These are phyloP conservation scores for Trichoderma sp. DNA, from an alignment of 2,329 filamentous ascomycete genomes.

Conservation along the genomic window DNA sequence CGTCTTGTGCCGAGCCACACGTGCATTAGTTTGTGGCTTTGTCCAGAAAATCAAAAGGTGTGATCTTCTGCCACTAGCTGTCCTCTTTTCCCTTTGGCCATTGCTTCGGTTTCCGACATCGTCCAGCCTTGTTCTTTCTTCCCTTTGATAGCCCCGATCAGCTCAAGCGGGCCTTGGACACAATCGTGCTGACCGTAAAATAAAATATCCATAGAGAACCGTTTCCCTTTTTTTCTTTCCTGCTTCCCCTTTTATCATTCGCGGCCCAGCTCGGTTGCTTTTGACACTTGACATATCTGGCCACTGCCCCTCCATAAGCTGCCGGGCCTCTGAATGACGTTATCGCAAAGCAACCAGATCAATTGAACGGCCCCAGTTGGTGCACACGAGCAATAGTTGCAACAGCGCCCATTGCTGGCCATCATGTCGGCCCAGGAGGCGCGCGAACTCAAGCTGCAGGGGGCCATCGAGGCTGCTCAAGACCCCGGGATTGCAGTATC, in stretches of 20 bases:
- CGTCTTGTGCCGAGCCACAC: conserved; percentile 18
- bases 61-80: conserved; percentile 12
- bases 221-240: neutral
- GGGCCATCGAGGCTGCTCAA: conserved; percentile 71
- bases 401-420: conserved; percentile 18
- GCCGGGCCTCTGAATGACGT: conserved; percentile 19
- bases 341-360: conserved; percentile 4
- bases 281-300: neutral
- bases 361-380: conserved; percentile 18
- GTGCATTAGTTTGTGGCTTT: conserved; percentile 18
- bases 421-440: conserved; percentile 37
- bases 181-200: neutral
- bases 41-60: conserved; percentile 3
- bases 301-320: conserved; percentile 16
- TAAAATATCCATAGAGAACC: conserved; percentile 1
- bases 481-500: conserved; percentile 67
- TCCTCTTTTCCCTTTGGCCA: conserved; percentile 5
- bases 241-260: neutral
- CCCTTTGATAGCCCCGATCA: neutral
- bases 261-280: neutral
- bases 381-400: conserved; percentile 1
- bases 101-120: neutral
- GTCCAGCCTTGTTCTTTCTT: conserved; percentile 5
- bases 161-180: neutral
- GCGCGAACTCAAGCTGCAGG: conserved; percentile 75